Evolutionary conservation across 2,329 filamentous ascomycete species (phyloP).

Genomic region (Alternaria triticimaculans): DNA sequence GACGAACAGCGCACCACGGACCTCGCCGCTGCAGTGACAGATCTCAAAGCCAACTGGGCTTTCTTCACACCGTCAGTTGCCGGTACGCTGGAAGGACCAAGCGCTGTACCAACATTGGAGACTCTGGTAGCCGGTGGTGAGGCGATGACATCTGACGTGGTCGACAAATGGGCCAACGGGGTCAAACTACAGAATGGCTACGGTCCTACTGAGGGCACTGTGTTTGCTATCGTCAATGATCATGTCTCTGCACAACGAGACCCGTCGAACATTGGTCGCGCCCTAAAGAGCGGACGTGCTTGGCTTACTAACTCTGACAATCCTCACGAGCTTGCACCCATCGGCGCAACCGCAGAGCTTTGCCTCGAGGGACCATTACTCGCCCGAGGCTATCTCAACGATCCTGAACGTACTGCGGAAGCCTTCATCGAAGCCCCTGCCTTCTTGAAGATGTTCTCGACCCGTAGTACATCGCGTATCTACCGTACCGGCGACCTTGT

Average conservation of each 20-base stretch:
- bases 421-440: constrained; percentile 33
- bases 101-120: constrained; percentile 48
- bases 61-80: constrained; percentile 45
- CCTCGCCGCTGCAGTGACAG: constrained; percentile 47
- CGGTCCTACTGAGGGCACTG: constrained; percentile 38
- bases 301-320: constrained; percentile 39
- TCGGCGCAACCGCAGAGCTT: constrained; percentile 41
- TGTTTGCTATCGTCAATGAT: constrained; percentile 37
- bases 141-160: constrained; percentile 32
- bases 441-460: constrained; percentile 29
- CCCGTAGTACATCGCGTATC: constrained; percentile 18
- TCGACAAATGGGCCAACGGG: constrained; percentile 33
- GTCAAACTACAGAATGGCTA: constrained; percentile 39
- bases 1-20: constrained; percentile 54
- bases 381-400: constrained; percentile 41
- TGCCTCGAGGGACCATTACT: constrained; percentile 42
- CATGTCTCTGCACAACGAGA: constrained; percentile 27
- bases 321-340: constrained; percentile 36
- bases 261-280: constrained; percentile 33
- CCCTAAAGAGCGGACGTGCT: constrained; percentile 29
- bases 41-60: constrained; percentile 37
- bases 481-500: constrained; percentile 47
- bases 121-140: constrained; percentile 42
- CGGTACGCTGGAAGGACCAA: constrained; percentile 43
- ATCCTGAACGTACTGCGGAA: constrained; percentile 32